Conservation (phyloP, 176 grass and related monocot species). For the Elaeis guineensis region DNA sequence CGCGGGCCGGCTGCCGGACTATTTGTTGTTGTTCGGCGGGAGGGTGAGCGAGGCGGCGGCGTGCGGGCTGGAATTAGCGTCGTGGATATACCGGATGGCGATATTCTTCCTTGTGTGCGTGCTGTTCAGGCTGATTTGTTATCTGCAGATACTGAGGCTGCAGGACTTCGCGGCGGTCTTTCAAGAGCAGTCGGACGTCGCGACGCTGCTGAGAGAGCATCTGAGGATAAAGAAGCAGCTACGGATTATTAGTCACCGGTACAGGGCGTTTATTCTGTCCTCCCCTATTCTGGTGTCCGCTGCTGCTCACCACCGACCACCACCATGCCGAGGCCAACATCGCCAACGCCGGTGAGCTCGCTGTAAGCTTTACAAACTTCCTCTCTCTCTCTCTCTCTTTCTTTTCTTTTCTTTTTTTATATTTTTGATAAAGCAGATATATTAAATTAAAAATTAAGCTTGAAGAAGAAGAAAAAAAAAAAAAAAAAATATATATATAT, state of each 20-base stretch:
- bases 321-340: slow-evolving; percentile 49
- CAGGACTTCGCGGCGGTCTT: slow-evolving; percentile 58
- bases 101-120: slow-evolving; percentile 65
- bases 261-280: slow-evolving; percentile 65
- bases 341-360: slow-evolving; percentile 60
- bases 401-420: too few species aligned
- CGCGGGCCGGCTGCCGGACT: slow-evolving; percentile 4
- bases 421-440: not conserved
- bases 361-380: slow-evolving; percentile 25
- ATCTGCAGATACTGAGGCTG: slow-evolving; percentile 81
- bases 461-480: too few species aligned
- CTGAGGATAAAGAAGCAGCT: slow-evolving; percentile 51
- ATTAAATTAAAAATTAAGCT: too few species aligned
- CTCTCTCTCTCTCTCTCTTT: too few species aligned
- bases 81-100: slow-evolving; percentile 62
- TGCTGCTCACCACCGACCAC: slow-evolving; percentile 52
- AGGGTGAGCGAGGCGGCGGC: not conserved
- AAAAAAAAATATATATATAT: too few species aligned
- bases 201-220: slow-evolving; percentile 51
- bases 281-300: slow-evolving; percentile 51
- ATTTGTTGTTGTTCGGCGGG: slow-evolving; percentile 27
- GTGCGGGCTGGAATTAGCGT: slow-evolving; percentile 56
- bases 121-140: slow-evolving; percentile 71
- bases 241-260: slow-evolving; percentile 63
- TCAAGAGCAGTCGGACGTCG: slow-evolving; percentile 48